phyloP scores from a whole-genome alignment of 768 basidiomycete genomes.

The Tulasnella sp. region DNA sequence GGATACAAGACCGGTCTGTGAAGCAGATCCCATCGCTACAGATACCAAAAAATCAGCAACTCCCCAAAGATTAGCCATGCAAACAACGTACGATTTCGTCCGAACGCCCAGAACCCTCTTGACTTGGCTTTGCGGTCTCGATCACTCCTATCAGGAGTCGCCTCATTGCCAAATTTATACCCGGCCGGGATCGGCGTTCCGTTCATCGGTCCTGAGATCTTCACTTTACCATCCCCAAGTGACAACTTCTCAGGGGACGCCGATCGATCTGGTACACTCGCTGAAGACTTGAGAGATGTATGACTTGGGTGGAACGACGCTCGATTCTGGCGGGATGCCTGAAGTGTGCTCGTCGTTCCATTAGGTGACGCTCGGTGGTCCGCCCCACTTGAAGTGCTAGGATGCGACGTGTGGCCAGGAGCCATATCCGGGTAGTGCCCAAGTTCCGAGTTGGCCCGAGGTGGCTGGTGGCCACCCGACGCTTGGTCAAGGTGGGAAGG shows the following conservation, averaged over 20 bases:
- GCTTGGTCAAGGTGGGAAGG: constrained; percentile 35
- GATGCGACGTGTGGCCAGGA: not conserved
- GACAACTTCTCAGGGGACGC: constrained; percentile 1
- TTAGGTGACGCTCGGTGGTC: not conserved
- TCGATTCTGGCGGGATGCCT: constrained; percentile 31
- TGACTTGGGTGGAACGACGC: constrained; percentile 60
- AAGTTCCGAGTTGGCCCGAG: constrained; percentile 65
- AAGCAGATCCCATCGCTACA: not conserved
- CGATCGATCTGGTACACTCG: not conserved
- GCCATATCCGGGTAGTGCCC: constrained; percentile 62
- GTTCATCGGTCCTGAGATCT: constrained; percentile 81
- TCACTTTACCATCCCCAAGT: constrained; percentile 25
- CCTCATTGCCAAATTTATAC: constrained; percentile 63
- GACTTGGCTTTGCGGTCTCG: constrained; percentile 88
- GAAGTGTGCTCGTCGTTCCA: not conserved
- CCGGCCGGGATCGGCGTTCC: constrained; percentile 77
- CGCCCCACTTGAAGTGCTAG: not conserved
- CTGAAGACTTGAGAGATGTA: constrained; percentile 19
- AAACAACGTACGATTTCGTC: constrained; percentile 34
- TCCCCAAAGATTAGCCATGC: not conserved
- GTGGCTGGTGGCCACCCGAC: constrained; percentile 20
- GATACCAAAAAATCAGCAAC: not conserved
- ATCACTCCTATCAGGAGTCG: constrained; percentile 42
- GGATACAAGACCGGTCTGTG: constrained; percentile 29
- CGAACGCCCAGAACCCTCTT: constrained; percentile 87